Percentiles rank a stretch among this genome's conserved stretches.
Evolutionary conservation across 1,139 yeast species (phyloP).

Genomic region (Geotrichum klebahnii): DNA sequence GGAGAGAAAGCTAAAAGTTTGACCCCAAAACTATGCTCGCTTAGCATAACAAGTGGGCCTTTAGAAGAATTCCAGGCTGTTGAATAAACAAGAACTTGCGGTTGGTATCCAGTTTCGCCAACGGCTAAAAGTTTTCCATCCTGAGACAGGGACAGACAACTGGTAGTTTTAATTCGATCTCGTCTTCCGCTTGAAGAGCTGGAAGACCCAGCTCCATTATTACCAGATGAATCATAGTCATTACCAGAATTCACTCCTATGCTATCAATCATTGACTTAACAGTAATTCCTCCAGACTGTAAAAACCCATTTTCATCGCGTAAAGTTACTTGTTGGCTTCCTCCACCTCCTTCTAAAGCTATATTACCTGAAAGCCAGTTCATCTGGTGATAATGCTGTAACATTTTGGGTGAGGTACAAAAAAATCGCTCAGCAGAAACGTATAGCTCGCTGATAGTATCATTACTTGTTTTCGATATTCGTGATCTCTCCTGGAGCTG

Average conservation of each 20-base stretch:
- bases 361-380: neutral
- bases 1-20: conserved; percentile 54
- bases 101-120: conserved; percentile 66
- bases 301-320: conserved; percentile 8
- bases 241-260: conserved; percentile 3
- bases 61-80: conserved; percentile 46
- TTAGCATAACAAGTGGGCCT: conserved; percentile 51
- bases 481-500: conserved; percentile 21
- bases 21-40: conserved; percentile 64
- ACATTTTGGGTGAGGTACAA: conserved; percentile 26
- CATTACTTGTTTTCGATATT: neutral
- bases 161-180: conserved; percentile 51
- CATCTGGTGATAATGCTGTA: conserved; percentile 2
- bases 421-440: conserved; percentile 13
- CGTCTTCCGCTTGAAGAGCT: neutral
- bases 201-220: neutral
- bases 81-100: conserved; percentile 58
- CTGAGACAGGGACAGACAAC: conserved; percentile 55
- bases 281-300: neutral
- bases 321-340: neutral
- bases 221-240: neutral
- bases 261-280: conserved; percentile 9
- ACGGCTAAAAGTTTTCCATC: conserved; percentile 53
- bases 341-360: neutral
- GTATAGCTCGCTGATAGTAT: neutral